Conservation (phyloP, 2,329 filamentous ascomycete genomes). For the Cercospora beticola region DNA sequence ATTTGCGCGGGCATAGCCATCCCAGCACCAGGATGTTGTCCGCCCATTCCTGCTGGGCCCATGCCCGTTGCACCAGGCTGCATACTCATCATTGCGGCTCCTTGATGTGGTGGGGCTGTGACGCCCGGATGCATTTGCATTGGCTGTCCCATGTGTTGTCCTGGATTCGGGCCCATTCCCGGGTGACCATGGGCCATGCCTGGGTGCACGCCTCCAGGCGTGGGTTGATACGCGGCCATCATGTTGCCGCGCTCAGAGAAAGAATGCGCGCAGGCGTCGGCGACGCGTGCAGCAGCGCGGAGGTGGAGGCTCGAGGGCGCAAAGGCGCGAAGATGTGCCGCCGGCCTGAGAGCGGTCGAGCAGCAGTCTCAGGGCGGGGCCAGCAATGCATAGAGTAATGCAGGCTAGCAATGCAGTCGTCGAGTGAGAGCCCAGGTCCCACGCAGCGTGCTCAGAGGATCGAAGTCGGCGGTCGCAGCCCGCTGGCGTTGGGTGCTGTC, state of each 20-base stretch:
- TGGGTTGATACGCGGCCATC: slow-evolving; percentile 71
- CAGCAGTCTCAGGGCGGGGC: slow-evolving; percentile 28
- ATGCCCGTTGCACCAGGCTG: slow-evolving; percentile 63
- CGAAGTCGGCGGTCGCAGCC: not conserved
- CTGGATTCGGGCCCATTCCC: slow-evolving; percentile 65
- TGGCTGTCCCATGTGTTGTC: slow-evolving; percentile 67
- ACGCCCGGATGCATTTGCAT: slow-evolving; percentile 70
- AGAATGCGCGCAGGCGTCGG: slow-evolving; percentile 4
- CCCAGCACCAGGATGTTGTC: slow-evolving; percentile 35
- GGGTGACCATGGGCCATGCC: slow-evolving; percentile 65
- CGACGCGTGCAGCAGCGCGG: slow-evolving; percentile 38
- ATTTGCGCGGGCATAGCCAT: slow-evolving; percentile 39
- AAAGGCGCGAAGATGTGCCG: slow-evolving; percentile 24
- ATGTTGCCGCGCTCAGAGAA: slow-evolving; percentile 48
- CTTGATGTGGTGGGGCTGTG: slow-evolving; percentile 67
- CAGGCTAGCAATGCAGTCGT: not conserved
- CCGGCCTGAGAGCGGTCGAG: slow-evolving; percentile 33
- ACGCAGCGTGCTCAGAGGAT: not conserved
- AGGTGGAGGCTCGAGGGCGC: slow-evolving; percentile 10
- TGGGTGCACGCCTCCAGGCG: slow-evolving; percentile 66
- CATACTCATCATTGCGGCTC: slow-evolving; percentile 71
- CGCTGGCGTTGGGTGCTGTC: not conserved
- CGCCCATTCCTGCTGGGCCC: slow-evolving; percentile 39
- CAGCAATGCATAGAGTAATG: slow-evolving; percentile 34
- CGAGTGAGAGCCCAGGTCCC: not conserved